Conservation (phyloP, 2,329 filamentous ascomycete species). For the Hymenoscyphus infarciens region DNA sequence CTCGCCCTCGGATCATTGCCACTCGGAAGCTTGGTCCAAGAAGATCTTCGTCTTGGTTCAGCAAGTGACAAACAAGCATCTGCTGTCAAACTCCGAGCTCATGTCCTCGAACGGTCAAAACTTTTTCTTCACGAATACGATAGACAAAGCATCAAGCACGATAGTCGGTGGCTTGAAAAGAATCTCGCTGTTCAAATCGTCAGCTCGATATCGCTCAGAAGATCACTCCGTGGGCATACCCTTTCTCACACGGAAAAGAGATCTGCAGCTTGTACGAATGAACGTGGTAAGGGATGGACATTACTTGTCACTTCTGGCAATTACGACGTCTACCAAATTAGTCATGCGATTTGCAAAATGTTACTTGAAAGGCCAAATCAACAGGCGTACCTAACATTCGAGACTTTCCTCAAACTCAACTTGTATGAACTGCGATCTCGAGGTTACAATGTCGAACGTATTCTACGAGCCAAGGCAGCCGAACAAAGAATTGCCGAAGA, state of each 20-base stretch:
- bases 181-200: slow-evolving; percentile 77
- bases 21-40: slow-evolving; percentile 73
- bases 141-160: slow-evolving; percentile 75
- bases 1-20: slow-evolving; percentile 71
- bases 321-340: slow-evolving; percentile 88
- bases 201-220: slow-evolving; percentile 70
- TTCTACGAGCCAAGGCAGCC: slow-evolving; percentile 80
- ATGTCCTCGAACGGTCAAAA: slow-evolving; percentile 82
- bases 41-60: slow-evolving; percentile 63
- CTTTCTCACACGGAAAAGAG: slow-evolving; percentile 71
- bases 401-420: slow-evolving; percentile 84
- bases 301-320: slow-evolving; percentile 68
- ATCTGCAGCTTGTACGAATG: slow-evolving; percentile 65
- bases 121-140: slow-evolving; percentile 79
- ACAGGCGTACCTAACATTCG: slow-evolving; percentile 84
- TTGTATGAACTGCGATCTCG: slow-evolving; percentile 77
- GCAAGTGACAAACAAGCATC: slow-evolving; percentile 62
- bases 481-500: slow-evolving; percentile 86
- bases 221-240: slow-evolving; percentile 67
- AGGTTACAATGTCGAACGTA: slow-evolving; percentile 95
- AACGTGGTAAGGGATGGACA: slow-evolving; percentile 52
- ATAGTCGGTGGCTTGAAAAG: slow-evolving; percentile 86
- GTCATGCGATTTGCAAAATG: slow-evolving; percentile 77
- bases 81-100: slow-evolving; percentile 69
- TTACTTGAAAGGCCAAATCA: slow-evolving; percentile 80